Conservation (phyloP, 2,329 filamentous ascomycete genomes). For the Botrytis aclada region DNA sequence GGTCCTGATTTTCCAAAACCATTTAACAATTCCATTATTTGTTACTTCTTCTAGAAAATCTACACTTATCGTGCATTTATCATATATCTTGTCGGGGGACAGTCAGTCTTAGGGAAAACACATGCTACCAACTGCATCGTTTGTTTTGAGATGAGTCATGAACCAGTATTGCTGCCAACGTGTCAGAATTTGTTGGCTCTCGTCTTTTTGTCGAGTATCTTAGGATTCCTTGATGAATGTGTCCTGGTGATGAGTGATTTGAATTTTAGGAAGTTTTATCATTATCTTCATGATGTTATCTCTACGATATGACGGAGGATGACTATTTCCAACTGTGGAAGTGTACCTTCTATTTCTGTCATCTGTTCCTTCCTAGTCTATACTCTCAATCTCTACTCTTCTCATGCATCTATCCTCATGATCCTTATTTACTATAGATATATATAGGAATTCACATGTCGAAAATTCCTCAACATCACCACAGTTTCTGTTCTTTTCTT, state of each 20-base stretch:
- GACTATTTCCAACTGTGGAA: neutral
- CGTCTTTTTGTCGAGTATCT: neutral
- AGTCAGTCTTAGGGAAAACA: neutral
- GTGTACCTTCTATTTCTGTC: slow-evolving; percentile 20
- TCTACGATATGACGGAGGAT: neutral
- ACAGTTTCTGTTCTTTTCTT: neutral
- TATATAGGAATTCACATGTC: neutral
- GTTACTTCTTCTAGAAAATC: neutral
- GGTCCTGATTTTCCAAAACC: neutral
- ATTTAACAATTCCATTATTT: neutral
- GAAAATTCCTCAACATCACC: neutral
- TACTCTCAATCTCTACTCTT: neutral
- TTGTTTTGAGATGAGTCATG: neutral
- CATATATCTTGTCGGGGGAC: neutral
- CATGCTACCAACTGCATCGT: neutral
- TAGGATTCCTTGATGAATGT: too few species aligned
- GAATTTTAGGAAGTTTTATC: neutral
- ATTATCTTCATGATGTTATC: neutral
- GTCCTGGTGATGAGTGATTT: neutral
- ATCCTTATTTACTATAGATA: neutral
- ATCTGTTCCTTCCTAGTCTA: neutral
- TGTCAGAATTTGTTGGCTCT: slow-evolving; percentile 2
- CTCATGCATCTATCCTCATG: neutral
- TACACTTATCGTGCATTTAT: neutral
- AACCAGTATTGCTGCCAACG: neutral